Conservation (phyloP, 352 stramenopile genomes). For the Thalassiosira hispida region DNA sequence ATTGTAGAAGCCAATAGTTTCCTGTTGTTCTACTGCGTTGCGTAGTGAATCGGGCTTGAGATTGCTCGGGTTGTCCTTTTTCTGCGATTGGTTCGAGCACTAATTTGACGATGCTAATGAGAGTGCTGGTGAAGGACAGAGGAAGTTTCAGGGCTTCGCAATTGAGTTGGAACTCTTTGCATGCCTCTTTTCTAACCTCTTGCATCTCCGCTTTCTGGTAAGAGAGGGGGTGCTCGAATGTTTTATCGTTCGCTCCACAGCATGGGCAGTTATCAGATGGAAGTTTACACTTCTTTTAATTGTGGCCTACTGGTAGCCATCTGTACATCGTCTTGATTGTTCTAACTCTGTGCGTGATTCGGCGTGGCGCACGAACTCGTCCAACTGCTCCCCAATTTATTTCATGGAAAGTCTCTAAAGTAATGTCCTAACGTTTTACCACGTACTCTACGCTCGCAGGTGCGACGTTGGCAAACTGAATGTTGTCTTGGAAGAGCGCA, state of each 20-base stretch:
- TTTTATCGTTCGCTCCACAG: slow-evolving; percentile 14
- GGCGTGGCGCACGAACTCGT: neutral
- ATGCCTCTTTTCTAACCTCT: neutral
- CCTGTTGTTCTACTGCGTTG: too few relatives aligned
- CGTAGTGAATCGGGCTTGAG: too few relatives aligned
- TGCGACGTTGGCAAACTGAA: neutral
- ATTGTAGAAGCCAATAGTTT: neutral
- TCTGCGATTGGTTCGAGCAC: too few relatives aligned
- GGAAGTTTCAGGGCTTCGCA: neutral
- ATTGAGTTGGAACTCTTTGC: neutral
- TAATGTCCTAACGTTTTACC: neutral
- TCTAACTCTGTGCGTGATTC: neutral
- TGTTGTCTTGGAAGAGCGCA: neutral
- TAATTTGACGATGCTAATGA: too few relatives aligned
- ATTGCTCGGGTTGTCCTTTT: too few relatives aligned
- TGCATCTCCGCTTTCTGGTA: neutral
- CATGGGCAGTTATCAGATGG: slow-evolving; percentile 22
- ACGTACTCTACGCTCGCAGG: slow-evolving; percentile 11
- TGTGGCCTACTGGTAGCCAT: slow-evolving; percentile 19
- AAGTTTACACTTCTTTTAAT: slow-evolving; percentile 8
- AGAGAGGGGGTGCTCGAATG: neutral
- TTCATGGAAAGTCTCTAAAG: neutral
- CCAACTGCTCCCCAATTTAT: slow-evolving; percentile 24
- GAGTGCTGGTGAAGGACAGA: too few relatives aligned
- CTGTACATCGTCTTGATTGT: slow-evolving; percentile 23